Conservation (phyloP, 2,329 filamentous ascomycete species). For the Penicillium sp. region DNA sequence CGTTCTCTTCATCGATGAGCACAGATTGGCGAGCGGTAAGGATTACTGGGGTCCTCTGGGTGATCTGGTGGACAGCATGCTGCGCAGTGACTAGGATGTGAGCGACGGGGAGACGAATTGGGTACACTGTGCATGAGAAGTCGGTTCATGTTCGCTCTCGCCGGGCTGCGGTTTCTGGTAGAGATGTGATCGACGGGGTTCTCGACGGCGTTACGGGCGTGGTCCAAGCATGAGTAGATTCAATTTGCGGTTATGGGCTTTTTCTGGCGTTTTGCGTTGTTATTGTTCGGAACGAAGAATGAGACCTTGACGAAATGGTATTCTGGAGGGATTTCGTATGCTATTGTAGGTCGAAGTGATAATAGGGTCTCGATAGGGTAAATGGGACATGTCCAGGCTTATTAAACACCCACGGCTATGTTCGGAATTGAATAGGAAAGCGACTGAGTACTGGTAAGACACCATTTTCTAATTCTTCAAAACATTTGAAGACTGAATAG, state of each 20-base stretch:
- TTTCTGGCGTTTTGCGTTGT: slow-evolving; percentile 15
- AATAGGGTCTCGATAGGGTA: neutral
- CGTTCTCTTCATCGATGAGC: slow-evolving; percentile 97
- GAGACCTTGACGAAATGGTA: neutral
- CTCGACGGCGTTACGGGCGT: slow-evolving; percentile 28
- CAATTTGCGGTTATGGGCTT: slow-evolving; percentile 13
- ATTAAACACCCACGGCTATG: neutral
- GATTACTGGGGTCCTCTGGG: slow-evolving; percentile 97
- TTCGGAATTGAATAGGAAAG: too few relatives aligned
- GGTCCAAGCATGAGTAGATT: slow-evolving; percentile 24
- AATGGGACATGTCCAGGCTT: too few relatives aligned
- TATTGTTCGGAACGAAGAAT: neutral
- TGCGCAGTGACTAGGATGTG: slow-evolving; percentile 75
- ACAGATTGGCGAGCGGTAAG: slow-evolving; percentile 85
- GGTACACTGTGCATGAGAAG: slow-evolving; percentile 20
- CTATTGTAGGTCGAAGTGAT: neutral
- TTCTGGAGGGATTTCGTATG: neutral
- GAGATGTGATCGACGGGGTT: slow-evolving; percentile 11
- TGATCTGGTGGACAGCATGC: slow-evolving; percentile 96
- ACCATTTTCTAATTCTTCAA: neutral
- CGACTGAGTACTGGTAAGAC: neutral
- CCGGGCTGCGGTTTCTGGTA: slow-evolving; percentile 7
- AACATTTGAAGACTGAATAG: neutral
- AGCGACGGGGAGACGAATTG: slow-evolving; percentile 2
- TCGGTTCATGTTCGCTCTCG: slow-evolving; percentile 14